Percentiles rank a stretch among this genome's conserved stretches.
phyloP scores from a whole-genome alignment of 1,284 basidiomycete species.

The Coniferiporia sulphurascens region DNA sequence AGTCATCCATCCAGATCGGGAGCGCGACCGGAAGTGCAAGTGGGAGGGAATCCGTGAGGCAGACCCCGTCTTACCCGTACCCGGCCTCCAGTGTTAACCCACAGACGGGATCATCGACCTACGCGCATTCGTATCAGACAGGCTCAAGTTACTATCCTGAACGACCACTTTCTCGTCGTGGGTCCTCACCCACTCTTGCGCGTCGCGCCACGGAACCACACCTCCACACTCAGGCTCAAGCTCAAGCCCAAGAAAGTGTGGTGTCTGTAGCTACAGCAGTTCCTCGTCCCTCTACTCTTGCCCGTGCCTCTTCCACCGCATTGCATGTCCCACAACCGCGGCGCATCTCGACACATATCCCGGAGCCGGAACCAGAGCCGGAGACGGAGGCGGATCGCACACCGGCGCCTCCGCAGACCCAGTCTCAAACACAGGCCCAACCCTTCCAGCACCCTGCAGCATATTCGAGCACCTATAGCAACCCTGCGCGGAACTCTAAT shows the following conservation, averaged over 20 bases:
- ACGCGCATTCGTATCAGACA: not conserved
- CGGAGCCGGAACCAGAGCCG: constrained; percentile 8
- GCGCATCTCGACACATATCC: constrained; percentile 13
- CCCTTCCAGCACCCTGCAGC: not conserved
- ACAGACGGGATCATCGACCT: not conserved
- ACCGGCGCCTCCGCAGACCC: not conserved
- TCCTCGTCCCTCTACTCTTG: not conserved
- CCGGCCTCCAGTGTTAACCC: not conserved
- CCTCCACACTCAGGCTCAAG: constrained; percentile 1
- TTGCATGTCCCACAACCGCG: constrained; percentile 16
- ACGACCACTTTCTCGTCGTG: not conserved
- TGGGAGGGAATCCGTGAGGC: not conserved
- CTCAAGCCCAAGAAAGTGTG: not conserved
- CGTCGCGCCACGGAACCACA: constrained; percentile 2
- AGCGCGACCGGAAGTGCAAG: not conserved
- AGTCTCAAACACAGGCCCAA: not conserved
- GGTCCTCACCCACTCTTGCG: not conserved
- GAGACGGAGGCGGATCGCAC: not conserved
- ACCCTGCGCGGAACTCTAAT: not conserved
- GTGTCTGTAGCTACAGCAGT: not conserved
- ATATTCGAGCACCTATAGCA: not conserved
- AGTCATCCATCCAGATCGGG: constrained; percentile 5
- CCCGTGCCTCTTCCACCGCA: not conserved
- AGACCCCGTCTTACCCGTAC: not conserved
- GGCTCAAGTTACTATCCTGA: not conserved